These are phyloP conservation scores for Rhipidocladum racemiflorum DNA, from an alignment of 176 grass and related monocot genomes.

Conservation along the genomic window DNA sequence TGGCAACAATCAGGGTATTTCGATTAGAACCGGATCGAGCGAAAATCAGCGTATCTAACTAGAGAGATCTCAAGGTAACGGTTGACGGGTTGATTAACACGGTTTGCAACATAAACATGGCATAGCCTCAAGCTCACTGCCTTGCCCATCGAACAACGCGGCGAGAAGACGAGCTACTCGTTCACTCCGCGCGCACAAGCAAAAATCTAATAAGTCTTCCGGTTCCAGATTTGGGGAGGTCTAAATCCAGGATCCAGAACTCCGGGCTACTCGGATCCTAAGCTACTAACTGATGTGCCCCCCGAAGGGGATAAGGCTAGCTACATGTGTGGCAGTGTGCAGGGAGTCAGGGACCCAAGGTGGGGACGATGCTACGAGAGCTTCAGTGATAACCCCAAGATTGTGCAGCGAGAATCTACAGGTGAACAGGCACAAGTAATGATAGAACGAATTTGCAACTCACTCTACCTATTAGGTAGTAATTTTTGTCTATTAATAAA, in stretches of 20 bases:
- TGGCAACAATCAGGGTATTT: too few relatives aligned
- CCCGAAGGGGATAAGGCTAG: background rate
- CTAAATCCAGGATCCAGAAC: constrained; percentile 1
- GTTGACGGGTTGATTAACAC: too few relatives aligned
- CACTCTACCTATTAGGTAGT: too few relatives aligned
- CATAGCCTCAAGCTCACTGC: background rate
- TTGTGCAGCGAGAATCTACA: too few relatives aligned
- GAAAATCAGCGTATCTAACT: background rate
- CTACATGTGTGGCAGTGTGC: too few relatives aligned
- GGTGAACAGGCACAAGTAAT: too few relatives aligned
- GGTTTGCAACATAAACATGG: background rate
- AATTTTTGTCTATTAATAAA: too few relatives aligned
- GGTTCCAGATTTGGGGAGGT: background rate
- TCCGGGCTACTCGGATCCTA: background rate
- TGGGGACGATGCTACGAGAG: too few relatives aligned
- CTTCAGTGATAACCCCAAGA: too few relatives aligned
- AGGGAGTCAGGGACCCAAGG: too few relatives aligned
- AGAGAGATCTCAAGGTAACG: background rate
- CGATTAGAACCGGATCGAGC: background rate
- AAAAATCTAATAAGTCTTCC: background rate
- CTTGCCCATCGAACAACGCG: background rate
- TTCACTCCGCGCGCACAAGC: background rate
- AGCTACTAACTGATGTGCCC: background rate
- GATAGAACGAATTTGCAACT: too few relatives aligned
- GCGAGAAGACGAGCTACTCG: background rate